phyloP scores from a whole-genome alignment of 495 filamentous ascomycete species.

The Penicillium cosmopolitanum region DNA sequence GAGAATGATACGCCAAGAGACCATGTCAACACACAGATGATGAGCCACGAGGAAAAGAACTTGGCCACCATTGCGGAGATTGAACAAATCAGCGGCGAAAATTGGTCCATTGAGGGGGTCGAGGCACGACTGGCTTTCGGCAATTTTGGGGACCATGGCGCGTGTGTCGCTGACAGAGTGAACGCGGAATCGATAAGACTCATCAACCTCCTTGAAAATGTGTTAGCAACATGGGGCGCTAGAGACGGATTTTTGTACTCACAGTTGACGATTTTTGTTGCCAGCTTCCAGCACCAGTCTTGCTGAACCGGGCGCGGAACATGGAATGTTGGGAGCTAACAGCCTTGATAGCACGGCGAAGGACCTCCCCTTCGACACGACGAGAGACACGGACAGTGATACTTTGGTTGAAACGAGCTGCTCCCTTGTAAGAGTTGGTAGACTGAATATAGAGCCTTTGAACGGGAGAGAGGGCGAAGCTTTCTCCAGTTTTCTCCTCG shows the following conservation, averaged over 20 bases:
- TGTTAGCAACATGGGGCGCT: slow-evolving; percentile 18
- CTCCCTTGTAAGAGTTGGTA: slow-evolving; percentile 49
- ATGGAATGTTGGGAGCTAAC: slow-evolving; percentile 68
- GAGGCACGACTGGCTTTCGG: slow-evolving; percentile 45
- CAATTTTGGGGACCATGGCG: slow-evolving; percentile 36
- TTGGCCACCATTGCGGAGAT: slow-evolving; percentile 54
- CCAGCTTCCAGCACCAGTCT: slow-evolving; percentile 39
- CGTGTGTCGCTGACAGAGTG: slow-evolving; percentile 36
- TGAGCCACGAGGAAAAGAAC: slow-evolving; percentile 67
- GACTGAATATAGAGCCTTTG: slow-evolving; percentile 52
- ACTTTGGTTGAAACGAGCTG: slow-evolving; percentile 69
- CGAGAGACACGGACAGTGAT: slow-evolving; percentile 62
- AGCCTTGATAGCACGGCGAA: slow-evolving; percentile 58
- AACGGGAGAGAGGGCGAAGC: slow-evolving; percentile 57
- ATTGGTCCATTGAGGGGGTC: slow-evolving; percentile 48
- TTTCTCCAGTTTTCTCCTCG: slow-evolving; percentile 43
- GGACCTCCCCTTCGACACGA: slow-evolving; percentile 48
- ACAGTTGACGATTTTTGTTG: slow-evolving; percentile 45
- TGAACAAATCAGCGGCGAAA: slow-evolving; percentile 53
- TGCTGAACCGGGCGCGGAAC: slow-evolving; percentile 66
- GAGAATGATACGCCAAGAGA: slow-evolving; percentile 71
- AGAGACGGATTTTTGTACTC: slow-evolving; percentile 1
- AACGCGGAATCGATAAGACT: slow-evolving; percentile 44
- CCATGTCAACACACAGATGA: slow-evolving; percentile 70
- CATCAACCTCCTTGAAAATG: slow-evolving; percentile 38